Percentiles rank a stretch among this genome's conserved stretches.
These are phyloP conservation scores for Hypoxylon intermedium DNA, from an alignment of 495 filamentous ascomycete species.

Conservation along the genomic window DNA sequence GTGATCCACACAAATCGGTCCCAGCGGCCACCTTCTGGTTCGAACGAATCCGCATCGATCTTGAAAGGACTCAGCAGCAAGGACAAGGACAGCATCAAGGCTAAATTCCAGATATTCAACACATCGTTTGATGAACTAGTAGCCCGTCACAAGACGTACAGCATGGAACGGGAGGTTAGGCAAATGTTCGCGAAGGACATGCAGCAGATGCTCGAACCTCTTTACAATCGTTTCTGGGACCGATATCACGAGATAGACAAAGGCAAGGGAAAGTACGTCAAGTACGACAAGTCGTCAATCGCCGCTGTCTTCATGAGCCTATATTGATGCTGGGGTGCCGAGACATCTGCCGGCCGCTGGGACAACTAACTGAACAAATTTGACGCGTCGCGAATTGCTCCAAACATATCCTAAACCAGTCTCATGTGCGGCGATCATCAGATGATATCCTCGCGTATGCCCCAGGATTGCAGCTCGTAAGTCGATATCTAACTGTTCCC, in stretches of 20 bases:
- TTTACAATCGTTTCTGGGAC: constrained; percentile 96
- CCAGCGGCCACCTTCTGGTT: constrained; percentile 71
- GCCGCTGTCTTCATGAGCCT: constrained; percentile 61
- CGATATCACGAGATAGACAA: constrained; percentile 98
- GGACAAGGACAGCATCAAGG: constrained; percentile 94
- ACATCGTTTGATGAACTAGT: constrained; percentile 87
- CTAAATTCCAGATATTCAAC: constrained; percentile 92
- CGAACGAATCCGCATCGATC: constrained; percentile 72
- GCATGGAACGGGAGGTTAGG: constrained; percentile 89
- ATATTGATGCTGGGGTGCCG: constrained; percentile 42
- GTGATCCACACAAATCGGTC: constrained; percentile 85
- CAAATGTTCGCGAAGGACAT: constrained; percentile 79
- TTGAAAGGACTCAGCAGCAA: constrained; percentile 82
- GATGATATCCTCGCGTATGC: constrained; percentile 29
- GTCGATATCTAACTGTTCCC: constrained; percentile 36
- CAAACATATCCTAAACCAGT: constrained; percentile 12
- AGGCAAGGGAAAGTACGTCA: constrained; percentile 95
- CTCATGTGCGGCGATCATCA: constrained; percentile 33
- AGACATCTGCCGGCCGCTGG: constrained; percentile 30
- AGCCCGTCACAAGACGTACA: constrained; percentile 74
- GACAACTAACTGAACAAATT: constrained; percentile 18
- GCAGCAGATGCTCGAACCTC: constrained; percentile 86
- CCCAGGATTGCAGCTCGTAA: constrained; percentile 30
- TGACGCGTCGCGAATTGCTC: constrained; percentile 16
- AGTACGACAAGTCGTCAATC: constrained; percentile 83